These are phyloP conservation scores for Stephanodiscus minutulus DNA, from an alignment of 108 stramenopile genomes.

Conservation along the genomic window DNA sequence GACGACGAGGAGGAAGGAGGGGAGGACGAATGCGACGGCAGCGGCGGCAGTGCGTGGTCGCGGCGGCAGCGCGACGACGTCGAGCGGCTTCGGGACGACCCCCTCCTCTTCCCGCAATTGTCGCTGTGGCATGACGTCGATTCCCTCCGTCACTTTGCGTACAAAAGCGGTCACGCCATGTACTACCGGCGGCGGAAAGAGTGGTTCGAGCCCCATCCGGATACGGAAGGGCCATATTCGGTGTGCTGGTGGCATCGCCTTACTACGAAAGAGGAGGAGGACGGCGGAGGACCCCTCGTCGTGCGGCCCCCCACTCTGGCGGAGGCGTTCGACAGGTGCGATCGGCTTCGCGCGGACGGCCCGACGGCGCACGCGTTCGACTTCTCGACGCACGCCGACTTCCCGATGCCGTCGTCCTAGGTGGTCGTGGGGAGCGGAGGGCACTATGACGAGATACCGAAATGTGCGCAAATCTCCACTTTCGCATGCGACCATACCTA, in stretches of 20 bases:
- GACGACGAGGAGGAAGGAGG: neutral
- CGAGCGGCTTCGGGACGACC: conserved; percentile 16
- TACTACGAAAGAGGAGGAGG: neutral
- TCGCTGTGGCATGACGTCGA: conserved; percentile 29
- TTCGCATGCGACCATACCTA: too few relatives aligned
- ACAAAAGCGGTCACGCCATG: conserved; percentile 43
- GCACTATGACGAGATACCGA: too few relatives aligned
- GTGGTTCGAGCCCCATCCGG: conserved; percentile 28
- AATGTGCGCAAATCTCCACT: too few relatives aligned
- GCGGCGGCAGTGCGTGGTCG: neutral
- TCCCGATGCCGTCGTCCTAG: conserved; percentile 20
- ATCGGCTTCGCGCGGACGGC: conserved; percentile 9
- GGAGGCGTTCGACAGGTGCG: conserved; percentile 25
- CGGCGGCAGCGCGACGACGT: conserved; percentile 8
- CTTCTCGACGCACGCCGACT: conserved; percentile 17
- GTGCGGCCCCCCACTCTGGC: conserved; percentile 13
- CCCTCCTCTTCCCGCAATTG: conserved; percentile 35
- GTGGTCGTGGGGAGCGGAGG: too few relatives aligned
- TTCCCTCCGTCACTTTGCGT: conserved; percentile 30
- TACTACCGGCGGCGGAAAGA: conserved; percentile 31
- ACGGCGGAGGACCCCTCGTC: neutral
- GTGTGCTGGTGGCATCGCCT: conserved; percentile 36
- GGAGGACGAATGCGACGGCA: neutral
- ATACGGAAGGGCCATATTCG: neutral
- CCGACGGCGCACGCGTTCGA: conserved; percentile 31